Evolutionary conservation across 2,329 filamentous ascomycete species (phyloP), one percentile per base, ranked within the genome.

Genomic region (Monosporascus sp.): DNA sequence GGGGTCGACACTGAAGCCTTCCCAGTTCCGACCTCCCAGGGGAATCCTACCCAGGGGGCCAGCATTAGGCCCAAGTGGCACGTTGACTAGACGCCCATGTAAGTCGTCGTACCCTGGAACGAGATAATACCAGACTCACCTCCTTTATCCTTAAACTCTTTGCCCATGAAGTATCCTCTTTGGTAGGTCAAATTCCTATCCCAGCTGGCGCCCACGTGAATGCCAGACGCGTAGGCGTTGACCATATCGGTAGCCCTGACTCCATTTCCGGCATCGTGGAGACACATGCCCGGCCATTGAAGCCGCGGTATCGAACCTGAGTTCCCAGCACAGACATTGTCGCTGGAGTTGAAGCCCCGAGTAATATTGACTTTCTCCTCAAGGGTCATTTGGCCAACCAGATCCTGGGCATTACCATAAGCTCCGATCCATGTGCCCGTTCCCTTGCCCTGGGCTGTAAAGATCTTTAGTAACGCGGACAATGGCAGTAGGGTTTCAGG

Each of bases 1-100:
- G 1, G 88, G 86, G 60, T 90, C 86, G 6, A 85, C 83, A 1
- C 82, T 80, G 68, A 74, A 73, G 1, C 74, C 76, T 68, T 84
- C 82, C 86, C 86, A 89, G 63, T 86, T 86, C 37, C 85, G 74
- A n/a, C 87, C 87, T 42, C 83, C 84, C 58, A 85, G 80, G 2
- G 85, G 81, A 34, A 79, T 73, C 57, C 86, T 78, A 49, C 88
- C 88, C 34, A 91, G 69, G 3, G 86, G 86, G 0, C 86, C 87
- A 70, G 89, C 85, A 5, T 81, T 77, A 15, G 86, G 86, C 0
- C 86, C 85, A 3, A 89, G 74, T 8, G 86, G 59, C 14, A 88
- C 75, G 62, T 88, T 82, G 60, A 73, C 68, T 65, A 20, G 22
- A 14, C 48, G 11, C 49, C 6, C 4, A 14, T 47, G 53, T 60